Evolutionary conservation across 495 filamentous ascomycete species (phyloP).

Genomic region (Annulohypoxylon bovei): DNA sequence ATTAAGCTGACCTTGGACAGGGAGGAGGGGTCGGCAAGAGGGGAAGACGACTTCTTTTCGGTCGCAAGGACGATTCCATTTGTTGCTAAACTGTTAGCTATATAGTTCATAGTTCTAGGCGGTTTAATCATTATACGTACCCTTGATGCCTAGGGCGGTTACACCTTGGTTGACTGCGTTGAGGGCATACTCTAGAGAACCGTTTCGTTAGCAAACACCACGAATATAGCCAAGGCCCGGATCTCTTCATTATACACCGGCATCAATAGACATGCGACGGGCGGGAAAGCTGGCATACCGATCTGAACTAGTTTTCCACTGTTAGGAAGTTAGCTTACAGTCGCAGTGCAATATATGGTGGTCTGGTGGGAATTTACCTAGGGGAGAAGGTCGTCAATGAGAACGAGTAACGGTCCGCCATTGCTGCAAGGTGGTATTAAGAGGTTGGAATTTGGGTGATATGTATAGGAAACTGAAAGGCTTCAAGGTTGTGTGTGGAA

Average conservation of each 20-base stretch:
- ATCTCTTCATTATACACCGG: background rate
- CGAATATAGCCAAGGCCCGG: background rate
- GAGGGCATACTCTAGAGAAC: slow-evolving; percentile 89
- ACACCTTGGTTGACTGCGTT: slow-evolving; percentile 99
- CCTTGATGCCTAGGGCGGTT: slow-evolving; percentile 98
- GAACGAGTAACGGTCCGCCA: slow-evolving; percentile 99
- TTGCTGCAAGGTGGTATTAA: slow-evolving; percentile 52
- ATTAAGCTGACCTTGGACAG: slow-evolving; percentile 97
- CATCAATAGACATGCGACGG: slow-evolving; percentile 13
- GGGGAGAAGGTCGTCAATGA: slow-evolving; percentile 99
- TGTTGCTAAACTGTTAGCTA: slow-evolving; percentile 68
- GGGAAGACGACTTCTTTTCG: slow-evolving; percentile 98
- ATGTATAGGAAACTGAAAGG: background rate
- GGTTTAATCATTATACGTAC: slow-evolving; percentile 55
- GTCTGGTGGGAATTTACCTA: slow-evolving; percentile 71
- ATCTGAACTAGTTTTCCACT: slow-evolving; percentile 95
- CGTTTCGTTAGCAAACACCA: slow-evolving; percentile 42
- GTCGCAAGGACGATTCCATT: slow-evolving; percentile 99
- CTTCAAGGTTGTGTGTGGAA: slow-evolving; percentile 10
- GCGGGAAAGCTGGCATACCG: slow-evolving; percentile 58
- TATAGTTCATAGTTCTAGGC: background rate
- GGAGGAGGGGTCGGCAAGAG: slow-evolving; percentile 91
- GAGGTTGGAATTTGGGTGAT: slow-evolving; percentile 10
- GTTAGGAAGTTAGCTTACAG: slow-evolving; percentile 58
- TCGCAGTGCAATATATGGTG: slow-evolving; percentile 15